These are phyloP conservation scores for Starmerella gropengiesseri DNA, from an alignment of 805 yeast species.

Conservation along the genomic window DNA sequence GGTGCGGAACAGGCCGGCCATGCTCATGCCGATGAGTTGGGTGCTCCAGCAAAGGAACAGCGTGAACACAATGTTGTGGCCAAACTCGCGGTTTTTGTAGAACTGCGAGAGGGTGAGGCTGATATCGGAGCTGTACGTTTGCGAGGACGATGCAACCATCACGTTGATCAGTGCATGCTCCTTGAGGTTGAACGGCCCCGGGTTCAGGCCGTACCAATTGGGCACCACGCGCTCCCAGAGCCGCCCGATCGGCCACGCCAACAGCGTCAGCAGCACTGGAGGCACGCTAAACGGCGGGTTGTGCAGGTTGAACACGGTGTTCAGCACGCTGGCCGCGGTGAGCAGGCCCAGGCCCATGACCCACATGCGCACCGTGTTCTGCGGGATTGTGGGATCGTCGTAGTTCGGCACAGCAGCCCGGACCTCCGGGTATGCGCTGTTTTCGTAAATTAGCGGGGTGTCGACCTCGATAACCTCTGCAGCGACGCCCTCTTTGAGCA, in stretches of 20 bases:
- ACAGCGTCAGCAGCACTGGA: constrained; percentile 46
- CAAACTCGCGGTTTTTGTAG: constrained; percentile 31
- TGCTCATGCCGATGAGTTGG: constrained; percentile 55
- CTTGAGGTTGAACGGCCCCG: constrained; percentile 50
- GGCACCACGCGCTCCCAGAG: constrained; percentile 38
- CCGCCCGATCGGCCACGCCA: constrained; percentile 54
- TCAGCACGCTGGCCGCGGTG: constrained; percentile 46
- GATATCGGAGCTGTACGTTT: constrained; percentile 45
- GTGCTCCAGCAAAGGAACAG: constrained; percentile 43
- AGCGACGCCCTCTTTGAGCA: neutral
- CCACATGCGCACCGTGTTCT: constrained; percentile 48
- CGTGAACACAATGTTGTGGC: constrained; percentile 42
- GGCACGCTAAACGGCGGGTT: constrained; percentile 43
- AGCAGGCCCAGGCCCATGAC: constrained; percentile 43
- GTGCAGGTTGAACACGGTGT: constrained; percentile 48
- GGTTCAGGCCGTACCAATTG: constrained; percentile 36
- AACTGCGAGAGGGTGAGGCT: constrained; percentile 41
- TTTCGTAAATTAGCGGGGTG: constrained; percentile 10
- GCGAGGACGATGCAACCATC: constrained; percentile 33
- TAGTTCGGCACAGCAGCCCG: constrained; percentile 51
- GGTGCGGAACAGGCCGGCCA: constrained; percentile 52
- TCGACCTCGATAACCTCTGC: constrained; percentile 3
- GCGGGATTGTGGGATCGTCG: constrained; percentile 41
- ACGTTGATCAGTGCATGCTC: constrained; percentile 51
- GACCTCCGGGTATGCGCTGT: constrained; percentile 55